Evolutionary conservation across 2,329 filamentous ascomycete genomes (phyloP), one percentile per base, ranked within the genome.

Genomic region (Aspergillus sp.): DNA sequence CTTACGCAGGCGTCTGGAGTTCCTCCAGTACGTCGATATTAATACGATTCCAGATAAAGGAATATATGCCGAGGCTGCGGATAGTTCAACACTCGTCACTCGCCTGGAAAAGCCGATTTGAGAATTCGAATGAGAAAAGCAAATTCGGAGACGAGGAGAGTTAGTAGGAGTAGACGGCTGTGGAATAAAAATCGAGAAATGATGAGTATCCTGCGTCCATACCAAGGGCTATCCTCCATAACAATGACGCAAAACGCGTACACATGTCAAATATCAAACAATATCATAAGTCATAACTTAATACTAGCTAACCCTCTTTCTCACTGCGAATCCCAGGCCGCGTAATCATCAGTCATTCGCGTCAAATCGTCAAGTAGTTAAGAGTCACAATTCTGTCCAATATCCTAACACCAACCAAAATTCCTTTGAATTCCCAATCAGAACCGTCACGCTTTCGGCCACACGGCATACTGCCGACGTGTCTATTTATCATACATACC

Each of bases 401-500:
- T 48, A 38, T 13, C 50, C 47, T 41, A 58, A 63, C 57, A 55
- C 57, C 55, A 34, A 42, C 52, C 22, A n/a, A 26, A 45, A 20
- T 12, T 24, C 55, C 48, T 36, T 18, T 18, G 45, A 48, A 36
- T 18, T 39, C 41, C 42, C 50, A 36, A 42, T 48, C 45, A 22
- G 32, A 51, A 18, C 47, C 50, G n/a, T 22, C 44, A 49, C 45
- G 24, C 48, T 49, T 44, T 38, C 45, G 39, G 45, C 32, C 20
- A 39, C 22, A 41, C 51, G 45, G 22, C 30, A 44, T 44, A 50
- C 34, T 45, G 41, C 26, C 17, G 30, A 48, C 32, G 30, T 55
- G 48, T 57, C 50, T 61, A 60, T 63, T 58, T 60, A 62, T 52
- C 60, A 48, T 63, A 63, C 55, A 64, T 57, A 61, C 56, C 58